phyloP scores from a whole-genome alignment of 2,329 filamentous ascomycete genomes.

The Claviceps citrina region DNA sequence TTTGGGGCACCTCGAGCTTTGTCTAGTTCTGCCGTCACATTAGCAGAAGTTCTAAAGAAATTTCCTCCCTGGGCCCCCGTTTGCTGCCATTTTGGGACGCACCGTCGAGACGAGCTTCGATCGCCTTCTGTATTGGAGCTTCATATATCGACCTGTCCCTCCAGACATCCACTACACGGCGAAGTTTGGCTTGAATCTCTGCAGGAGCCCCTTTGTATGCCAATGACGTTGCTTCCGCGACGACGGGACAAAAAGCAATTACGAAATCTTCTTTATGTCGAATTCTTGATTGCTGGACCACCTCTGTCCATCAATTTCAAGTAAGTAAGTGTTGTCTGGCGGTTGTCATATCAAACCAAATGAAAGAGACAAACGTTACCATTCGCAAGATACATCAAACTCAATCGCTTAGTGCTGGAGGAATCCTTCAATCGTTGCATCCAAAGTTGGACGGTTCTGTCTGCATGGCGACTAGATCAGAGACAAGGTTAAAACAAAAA shows the following conservation, averaged over 20 bases:
- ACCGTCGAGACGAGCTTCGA: slow-evolving; percentile 72
- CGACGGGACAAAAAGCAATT: slow-evolving; percentile 75
- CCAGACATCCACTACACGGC: slow-evolving; percentile 90
- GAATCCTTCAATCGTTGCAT: slow-evolving; percentile 79
- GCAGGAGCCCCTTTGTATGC: slow-evolving; percentile 80
- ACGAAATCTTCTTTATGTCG: slow-evolving; percentile 87
- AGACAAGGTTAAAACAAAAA: not conserved
- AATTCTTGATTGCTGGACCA: slow-evolving; percentile 89
- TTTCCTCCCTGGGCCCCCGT: too few relatives aligned
- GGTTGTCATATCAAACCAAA: too few relatives aligned
- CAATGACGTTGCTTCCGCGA: slow-evolving; percentile 76
- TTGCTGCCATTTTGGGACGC: slow-evolving; percentile 14
- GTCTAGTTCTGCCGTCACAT: slow-evolving; percentile 40
- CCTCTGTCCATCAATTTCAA: slow-evolving; percentile 47
- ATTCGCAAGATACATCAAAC: slow-evolving; percentile 88
- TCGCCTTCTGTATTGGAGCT: slow-evolving; percentile 56
- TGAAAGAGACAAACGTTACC: slow-evolving; percentile 40
- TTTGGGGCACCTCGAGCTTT: slow-evolving; percentile 40
- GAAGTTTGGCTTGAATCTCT: slow-evolving; percentile 77
- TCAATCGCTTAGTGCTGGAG: slow-evolving; percentile 69
- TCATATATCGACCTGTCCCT: slow-evolving; percentile 76
- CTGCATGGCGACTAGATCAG: slow-evolving; percentile 61
- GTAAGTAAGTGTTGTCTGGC: too few relatives aligned
- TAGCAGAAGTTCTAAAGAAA: not conserved
- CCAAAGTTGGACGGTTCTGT: slow-evolving; percentile 85